phyloP scores from a whole-genome alignment of 2,329 filamentous ascomycete species.

The Fusarium pseudoanthophilum region DNA sequence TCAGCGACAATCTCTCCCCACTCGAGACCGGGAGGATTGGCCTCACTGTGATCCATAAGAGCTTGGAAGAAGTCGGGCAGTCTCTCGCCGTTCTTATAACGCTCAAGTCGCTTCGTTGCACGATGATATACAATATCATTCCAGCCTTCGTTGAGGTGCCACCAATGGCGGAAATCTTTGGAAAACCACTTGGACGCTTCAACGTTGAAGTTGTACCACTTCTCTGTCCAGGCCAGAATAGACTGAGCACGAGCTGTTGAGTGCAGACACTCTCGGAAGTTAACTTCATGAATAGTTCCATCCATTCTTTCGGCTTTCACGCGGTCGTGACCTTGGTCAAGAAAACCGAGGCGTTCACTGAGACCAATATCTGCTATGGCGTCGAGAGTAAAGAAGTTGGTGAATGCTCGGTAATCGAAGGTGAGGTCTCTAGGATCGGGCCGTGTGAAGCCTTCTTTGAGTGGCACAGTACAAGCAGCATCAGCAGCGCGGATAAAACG shows the following conservation, averaged over 20 bases:
- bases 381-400: conserved; percentile 67
- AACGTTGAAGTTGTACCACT: conserved; percentile 60
- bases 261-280: conserved; percentile 63
- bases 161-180: conserved; percentile 48
- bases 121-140: conserved; percentile 54
- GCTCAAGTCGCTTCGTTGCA: conserved; percentile 46
- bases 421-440: conserved; percentile 53
- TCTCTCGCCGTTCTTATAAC: conserved; percentile 57
- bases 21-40: conserved; percentile 54
- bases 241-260: conserved; percentile 62
- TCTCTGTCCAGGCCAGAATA: conserved; percentile 60
- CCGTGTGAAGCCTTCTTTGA: conserved; percentile 42
- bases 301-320: conserved; percentile 56
- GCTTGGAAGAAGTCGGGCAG: conserved; percentile 68
- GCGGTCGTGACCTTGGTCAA: conserved; percentile 60
- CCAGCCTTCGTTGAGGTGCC: conserved; percentile 51
- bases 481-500: conserved; percentile 58
- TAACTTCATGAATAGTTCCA: conserved; percentile 57
- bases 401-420: conserved; percentile 61
- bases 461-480: conserved; percentile 51
- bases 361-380: conserved; percentile 67
- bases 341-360: conserved; percentile 60
- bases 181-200: conserved; percentile 60
- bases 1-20: conserved; percentile 69
- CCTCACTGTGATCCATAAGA: conserved; percentile 61